Conservation (phyloP, 2,329 filamentous ascomycete species). For the Penicillium expansum region DNA sequence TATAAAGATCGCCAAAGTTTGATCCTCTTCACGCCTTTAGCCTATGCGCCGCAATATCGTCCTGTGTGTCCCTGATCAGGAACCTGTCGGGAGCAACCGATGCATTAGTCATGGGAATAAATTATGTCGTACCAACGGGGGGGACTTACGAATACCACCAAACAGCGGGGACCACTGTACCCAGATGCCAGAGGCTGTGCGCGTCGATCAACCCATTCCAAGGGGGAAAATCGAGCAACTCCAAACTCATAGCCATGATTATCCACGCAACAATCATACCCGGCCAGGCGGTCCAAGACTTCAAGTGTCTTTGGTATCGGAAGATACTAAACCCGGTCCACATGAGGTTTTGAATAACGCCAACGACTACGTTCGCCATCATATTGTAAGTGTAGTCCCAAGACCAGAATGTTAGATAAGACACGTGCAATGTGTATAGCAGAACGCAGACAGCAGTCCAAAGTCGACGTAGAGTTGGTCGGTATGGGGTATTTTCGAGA, state of each 20-base stretch:
- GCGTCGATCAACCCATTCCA: constrained; percentile 80
- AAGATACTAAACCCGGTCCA: constrained; percentile 82
- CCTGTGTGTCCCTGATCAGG: constrained; percentile 76
- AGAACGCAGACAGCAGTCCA: constrained; percentile 73
- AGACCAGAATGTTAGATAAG: constrained; percentile 76
- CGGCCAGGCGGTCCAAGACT: constrained; percentile 83
- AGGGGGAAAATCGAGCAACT: constrained; percentile 90
- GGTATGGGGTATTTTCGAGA: constrained; percentile 47
- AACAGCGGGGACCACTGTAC: constrained; percentile 81
- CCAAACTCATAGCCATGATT: constrained; percentile 88
- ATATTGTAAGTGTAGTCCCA: constrained; percentile 99
- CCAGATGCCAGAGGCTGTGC: constrained; percentile 92
- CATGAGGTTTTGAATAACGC: constrained; percentile 73
- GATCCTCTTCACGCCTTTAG: constrained; percentile 59
- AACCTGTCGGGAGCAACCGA: constrained; percentile 58
- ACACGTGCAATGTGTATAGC: constrained; percentile 74
- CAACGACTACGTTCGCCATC: constrained; percentile 83
- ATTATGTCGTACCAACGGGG: background rate
- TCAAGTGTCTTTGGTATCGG: constrained; percentile 68
- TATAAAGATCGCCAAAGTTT: background rate
- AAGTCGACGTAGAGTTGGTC: constrained; percentile 58
- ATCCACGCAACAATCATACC: constrained; percentile 90
- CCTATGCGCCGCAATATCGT: constrained; percentile 72
- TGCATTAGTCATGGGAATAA: constrained; percentile 11
- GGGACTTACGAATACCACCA: constrained; percentile 89